Conservation (phyloP, 2,329 filamentous ascomycete species). For the Colletotrichum phormii region DNA sequence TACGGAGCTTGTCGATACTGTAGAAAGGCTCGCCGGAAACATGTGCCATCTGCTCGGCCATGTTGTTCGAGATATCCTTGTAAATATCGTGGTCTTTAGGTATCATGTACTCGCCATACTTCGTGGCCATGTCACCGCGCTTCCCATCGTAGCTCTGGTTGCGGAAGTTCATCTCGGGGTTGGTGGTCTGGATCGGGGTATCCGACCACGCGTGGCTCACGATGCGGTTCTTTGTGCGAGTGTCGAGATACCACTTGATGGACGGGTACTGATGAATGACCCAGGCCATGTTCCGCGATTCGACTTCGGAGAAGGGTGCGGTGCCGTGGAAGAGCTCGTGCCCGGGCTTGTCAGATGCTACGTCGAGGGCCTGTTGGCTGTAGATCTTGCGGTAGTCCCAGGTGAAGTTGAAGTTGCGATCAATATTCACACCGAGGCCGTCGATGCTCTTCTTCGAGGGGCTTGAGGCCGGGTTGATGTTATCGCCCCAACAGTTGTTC, state of each 20-base stretch:
- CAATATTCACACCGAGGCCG: constrained; percentile 61
- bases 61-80: constrained; percentile 44
- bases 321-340: constrained; percentile 64
- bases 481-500: constrained; percentile 66
- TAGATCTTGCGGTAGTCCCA: constrained; percentile 64
- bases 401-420: constrained; percentile 68
- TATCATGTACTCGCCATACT: constrained; percentile 59
- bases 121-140: constrained; percentile 56
- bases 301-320: constrained; percentile 64
- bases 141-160: constrained; percentile 63
- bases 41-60: constrained; percentile 51
- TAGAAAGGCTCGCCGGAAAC: constrained; percentile 49
- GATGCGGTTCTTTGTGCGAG: constrained; percentile 64
- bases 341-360: constrained; percentile 48
- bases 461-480: constrained; percentile 53
- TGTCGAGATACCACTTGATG: constrained; percentile 67
- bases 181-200: constrained; percentile 61
- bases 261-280: constrained; percentile 59
- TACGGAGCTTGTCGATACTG: constrained; percentile 50
- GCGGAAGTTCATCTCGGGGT: constrained; percentile 60
- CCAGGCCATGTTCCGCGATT: constrained; percentile 65
- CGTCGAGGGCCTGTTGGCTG: constrained; percentile 44
- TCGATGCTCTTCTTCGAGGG: neutral
- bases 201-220: constrained; percentile 67
- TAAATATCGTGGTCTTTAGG: constrained; percentile 46